Base-by-base conservation (phyloP, 345 rosid genomes). In the Citrus reticulata region DNA sequence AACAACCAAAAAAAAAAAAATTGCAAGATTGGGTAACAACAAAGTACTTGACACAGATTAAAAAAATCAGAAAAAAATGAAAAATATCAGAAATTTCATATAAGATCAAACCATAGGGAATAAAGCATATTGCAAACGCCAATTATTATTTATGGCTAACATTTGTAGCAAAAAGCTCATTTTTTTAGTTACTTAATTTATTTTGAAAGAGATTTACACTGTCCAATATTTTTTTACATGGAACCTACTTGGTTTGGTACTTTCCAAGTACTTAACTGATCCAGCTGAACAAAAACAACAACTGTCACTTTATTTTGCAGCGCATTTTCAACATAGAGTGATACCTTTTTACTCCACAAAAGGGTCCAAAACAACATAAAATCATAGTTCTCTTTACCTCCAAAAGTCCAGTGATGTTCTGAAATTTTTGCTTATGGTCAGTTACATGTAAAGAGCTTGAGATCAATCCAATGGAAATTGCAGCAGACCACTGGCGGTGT, bases 401-500 rank as follows among this genome's bases (percentile, higher is more conserved):
- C 78, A 91, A 79, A 82, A 95, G 93, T 68, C 90, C 93, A 72
- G 77, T 83, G 76, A 91, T 90, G 79, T 86, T 93, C 78, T 86
- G 89, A 85, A 90, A 85, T 79, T 92, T 95, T 85, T 87, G 95
- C 84, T 87, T 88, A 77, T 91, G 93, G 83, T 95, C 95, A 49
- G 99, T 95, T 63, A 87, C 91, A 73, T 95, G 95, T 39, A 93
- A 80, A 81, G 93, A 86, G 59, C 89, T 88, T 34, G 97, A 86
- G 76, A 93, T 86, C 84, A 92, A 84, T 82, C 99, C 99, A 87
- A 95, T 94, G 84, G 99, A 90, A 77, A 95, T 85, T 78, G 93
- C 95, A 77, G 99, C 95, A 49, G 98, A 87, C 99, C 98, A 95
- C 78, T 95, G 98, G 83, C 96, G 92, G 80, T 93, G 88, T 80